Evolutionary conservation across 2,329 filamentous ascomycete genomes (phyloP).

Genomic region (Thielaviopsis ethacetica): DNA sequence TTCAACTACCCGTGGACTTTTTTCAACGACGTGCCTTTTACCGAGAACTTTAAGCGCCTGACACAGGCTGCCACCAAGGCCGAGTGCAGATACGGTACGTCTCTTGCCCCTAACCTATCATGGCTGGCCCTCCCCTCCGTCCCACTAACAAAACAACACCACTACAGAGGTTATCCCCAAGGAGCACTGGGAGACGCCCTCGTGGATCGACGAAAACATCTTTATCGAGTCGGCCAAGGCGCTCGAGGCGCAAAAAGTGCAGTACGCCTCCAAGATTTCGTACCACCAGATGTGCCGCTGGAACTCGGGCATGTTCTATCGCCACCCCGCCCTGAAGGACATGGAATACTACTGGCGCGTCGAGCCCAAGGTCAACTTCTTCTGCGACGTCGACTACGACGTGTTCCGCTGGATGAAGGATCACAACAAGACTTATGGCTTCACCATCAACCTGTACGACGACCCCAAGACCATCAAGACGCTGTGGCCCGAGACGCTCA

Average conservation of each 20-base stretch:
- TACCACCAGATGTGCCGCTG: constrained; percentile 99
- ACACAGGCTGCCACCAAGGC: constrained; percentile 76
- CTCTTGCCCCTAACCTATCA: neutral
- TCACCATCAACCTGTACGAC: constrained; percentile 96
- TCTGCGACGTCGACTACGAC: constrained; percentile 97
- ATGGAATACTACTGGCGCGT: constrained; percentile 96
- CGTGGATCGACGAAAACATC: constrained; percentile 81
- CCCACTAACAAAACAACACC: neutral
- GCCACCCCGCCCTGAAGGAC: constrained; percentile 71
- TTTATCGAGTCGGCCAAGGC: constrained; percentile 73
- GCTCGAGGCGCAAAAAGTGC: constrained; percentile 68
- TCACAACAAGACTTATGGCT: constrained; percentile 97
- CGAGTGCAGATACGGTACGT: constrained; percentile 64
- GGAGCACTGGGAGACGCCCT: constrained; percentile 83
- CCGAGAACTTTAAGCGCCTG: constrained; percentile 76
- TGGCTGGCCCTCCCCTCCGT: too few relatives aligned
- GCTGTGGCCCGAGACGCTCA: constrained; percentile 88
- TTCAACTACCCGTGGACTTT: constrained; percentile 99
- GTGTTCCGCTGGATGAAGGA: constrained; percentile 97
- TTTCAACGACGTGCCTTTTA: constrained; percentile 91
- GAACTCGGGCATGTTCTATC: constrained; percentile 97
- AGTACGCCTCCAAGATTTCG: constrained; percentile 75
- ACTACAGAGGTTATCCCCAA: constrained; percentile 65
- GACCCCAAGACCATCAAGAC: constrained; percentile 70
- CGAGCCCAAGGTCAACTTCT: constrained; percentile 97